phyloP scores from a whole-genome alignment of 2,329 filamentous ascomycete genomes.

The Polytolypa hystricis region DNA sequence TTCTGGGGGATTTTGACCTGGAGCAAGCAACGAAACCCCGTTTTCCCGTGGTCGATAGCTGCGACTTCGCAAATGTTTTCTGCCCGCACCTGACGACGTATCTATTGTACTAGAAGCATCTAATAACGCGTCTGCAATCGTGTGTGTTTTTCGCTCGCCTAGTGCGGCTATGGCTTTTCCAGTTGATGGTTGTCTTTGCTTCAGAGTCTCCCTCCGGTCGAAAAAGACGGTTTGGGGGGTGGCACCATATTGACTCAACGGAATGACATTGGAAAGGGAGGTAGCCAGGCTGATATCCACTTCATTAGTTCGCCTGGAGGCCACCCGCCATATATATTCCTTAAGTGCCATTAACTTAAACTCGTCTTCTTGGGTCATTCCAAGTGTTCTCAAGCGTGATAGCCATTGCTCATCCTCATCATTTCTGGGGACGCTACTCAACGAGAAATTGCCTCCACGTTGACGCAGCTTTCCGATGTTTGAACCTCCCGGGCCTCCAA shows the following conservation, averaged over 20 bases:
- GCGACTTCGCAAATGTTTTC: constrained; percentile 29
- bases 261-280: constrained; percentile 56
- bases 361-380: constrained; percentile 73
- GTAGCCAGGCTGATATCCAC: constrained; percentile 25
- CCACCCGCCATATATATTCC: constrained; percentile 84
- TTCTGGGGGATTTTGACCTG: constrained; percentile 15
- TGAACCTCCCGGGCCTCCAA: constrained; percentile 47
- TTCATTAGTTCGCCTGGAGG: constrained; percentile 56
- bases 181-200: constrained; percentile 21
- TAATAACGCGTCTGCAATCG: constrained; percentile 78
- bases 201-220: constrained; percentile 57
- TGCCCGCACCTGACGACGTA: constrained; percentile 42
- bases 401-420: constrained; percentile 95
- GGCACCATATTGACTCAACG: constrained; percentile 63
- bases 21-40: constrained; percentile 9
- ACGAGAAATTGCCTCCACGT: constrained; percentile 29
- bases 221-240: constrained; percentile 87
- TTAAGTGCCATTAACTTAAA: constrained; percentile 74
- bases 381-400: constrained; percentile 70
- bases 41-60: constrained; percentile 29
- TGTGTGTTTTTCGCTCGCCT: constrained; percentile 47
- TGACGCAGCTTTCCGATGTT: constrained; percentile 47
- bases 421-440: constrained; percentile 59
- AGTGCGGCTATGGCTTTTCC: constrained; percentile 20
- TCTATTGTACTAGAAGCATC: constrained; percentile 87